Evolutionary conservation across 768 basidiomycete genomes (phyloP).

Genomic region (Hebeloma cylindrosporum): DNA sequence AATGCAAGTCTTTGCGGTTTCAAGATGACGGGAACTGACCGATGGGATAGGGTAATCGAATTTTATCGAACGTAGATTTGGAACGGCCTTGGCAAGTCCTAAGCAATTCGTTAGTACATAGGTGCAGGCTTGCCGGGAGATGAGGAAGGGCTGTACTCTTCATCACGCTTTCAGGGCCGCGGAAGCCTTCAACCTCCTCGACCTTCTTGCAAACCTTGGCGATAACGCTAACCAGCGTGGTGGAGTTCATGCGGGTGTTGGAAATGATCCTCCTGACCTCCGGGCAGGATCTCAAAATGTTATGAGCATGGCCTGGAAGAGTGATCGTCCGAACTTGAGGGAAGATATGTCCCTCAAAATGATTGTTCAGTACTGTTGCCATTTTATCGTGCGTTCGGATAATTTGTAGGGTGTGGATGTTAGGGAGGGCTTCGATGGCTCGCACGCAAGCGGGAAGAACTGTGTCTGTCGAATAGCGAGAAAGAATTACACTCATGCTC

Average conservation of each 20-base stretch:
- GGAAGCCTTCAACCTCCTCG: slow-evolving; percentile 27
- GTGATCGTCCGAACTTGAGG: slow-evolving; percentile 25
- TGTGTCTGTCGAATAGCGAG: slow-evolving; percentile 23
- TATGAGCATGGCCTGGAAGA: slow-evolving; percentile 29
- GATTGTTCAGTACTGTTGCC: slow-evolving; percentile 28
- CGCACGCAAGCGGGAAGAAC: slow-evolving; percentile 28
- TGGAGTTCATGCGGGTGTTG: slow-evolving; percentile 17
- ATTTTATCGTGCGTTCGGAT: slow-evolving; percentile 30
- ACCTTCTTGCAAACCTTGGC: slow-evolving; percentile 29
- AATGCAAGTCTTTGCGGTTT: background rate
- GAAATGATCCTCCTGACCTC: slow-evolving; percentile 27
- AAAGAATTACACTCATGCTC: slow-evolving; percentile 27
- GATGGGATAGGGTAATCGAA: slow-evolving; percentile 8
- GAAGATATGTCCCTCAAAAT: slow-evolving; percentile 26
- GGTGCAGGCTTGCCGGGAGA: too few species aligned
- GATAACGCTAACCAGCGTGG: slow-evolving; percentile 30
- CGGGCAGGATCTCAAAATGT: slow-evolving; percentile 32
- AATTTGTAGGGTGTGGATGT: slow-evolving; percentile 32
- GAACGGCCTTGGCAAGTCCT: slow-evolving; percentile 24
- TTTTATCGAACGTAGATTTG: slow-evolving; percentile 20
- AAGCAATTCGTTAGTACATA: background rate
- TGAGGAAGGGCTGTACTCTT: slow-evolving; percentile 23
- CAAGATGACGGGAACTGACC: background rate
- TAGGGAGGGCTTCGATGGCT: slow-evolving; percentile 29
- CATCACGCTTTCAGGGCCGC: slow-evolving; percentile 17